Evolutionary conservation across 2,329 filamentous ascomycete species (phyloP).

Genomic region (Aspergillus awamori): DNA sequence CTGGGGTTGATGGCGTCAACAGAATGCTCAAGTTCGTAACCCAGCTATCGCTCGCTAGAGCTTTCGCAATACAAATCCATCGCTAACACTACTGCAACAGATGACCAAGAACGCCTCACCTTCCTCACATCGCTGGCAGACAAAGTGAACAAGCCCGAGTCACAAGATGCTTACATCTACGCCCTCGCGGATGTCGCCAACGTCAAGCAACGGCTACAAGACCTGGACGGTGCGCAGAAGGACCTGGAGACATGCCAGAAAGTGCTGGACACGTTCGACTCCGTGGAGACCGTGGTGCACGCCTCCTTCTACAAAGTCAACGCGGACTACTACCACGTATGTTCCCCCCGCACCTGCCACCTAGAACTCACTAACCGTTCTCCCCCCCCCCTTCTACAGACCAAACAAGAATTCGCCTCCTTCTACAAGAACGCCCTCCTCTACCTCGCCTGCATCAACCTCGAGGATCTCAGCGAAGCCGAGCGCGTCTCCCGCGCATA

Average conservation of each 20-base stretch:
- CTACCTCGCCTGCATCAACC: conserved; percentile 93
- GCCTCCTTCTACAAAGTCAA: conserved; percentile 95
- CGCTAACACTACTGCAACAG: conserved; percentile 52
- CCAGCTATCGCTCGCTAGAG: background rate
- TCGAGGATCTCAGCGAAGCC: conserved; percentile 69
- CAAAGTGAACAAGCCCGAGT: conserved; percentile 88
- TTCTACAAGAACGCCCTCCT: conserved; percentile 98
- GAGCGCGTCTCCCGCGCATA: conserved; percentile 86
- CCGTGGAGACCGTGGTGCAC: conserved; percentile 92
- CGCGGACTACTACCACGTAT: conserved; percentile 86
- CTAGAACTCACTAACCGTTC: background rate
- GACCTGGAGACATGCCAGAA: conserved; percentile 85
- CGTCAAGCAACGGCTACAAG: conserved; percentile 78
- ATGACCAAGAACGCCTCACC: conserved; percentile 79
- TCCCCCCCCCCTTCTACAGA: conserved; percentile 38
- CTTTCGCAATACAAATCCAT: background rate
- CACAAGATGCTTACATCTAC: conserved; percentile 94
- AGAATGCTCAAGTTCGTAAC: conserved; percentile 60
- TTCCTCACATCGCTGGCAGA: conserved; percentile 83
- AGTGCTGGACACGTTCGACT: conserved; percentile 89
- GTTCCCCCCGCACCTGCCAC: conserved; percentile 15
- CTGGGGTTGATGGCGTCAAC: conserved; percentile 84
- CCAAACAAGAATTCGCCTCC: conserved; percentile 87
- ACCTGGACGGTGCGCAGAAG: conserved; percentile 80
- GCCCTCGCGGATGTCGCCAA: conserved; percentile 87